Conservation (phyloP, 176 grass and related monocot species). For the Secale cereale region DNA sequence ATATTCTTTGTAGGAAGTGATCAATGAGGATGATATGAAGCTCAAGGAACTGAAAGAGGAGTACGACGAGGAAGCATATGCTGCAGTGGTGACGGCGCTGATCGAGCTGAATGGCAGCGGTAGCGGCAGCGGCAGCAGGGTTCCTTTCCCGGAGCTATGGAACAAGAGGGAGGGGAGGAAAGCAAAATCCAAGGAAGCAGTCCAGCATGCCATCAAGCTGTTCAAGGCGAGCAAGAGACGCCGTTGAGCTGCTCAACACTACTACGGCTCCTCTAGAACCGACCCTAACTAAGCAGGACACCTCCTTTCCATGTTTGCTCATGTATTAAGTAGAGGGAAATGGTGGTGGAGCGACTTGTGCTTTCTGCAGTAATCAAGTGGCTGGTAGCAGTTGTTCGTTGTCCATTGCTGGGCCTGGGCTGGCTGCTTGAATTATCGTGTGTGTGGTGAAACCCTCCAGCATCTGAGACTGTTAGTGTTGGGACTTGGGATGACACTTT, state of each 20-base stretch:
- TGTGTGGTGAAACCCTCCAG: neutral
- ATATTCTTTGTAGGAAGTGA: conserved; percentile 39
- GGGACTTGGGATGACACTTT: neutral
- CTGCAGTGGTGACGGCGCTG: conserved; percentile 46
- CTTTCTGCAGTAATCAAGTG: neutral
- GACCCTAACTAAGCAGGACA: neutral
- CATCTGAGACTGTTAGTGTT: neutral
- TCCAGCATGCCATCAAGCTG: conserved; percentile 28
- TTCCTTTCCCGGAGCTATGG: conserved; percentile 52
- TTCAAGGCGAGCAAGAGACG: conserved; percentile 30
- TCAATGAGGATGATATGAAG: conserved; percentile 55
- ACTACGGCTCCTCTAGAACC: neutral
- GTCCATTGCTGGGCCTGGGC: neutral
- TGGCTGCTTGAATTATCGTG: neutral
- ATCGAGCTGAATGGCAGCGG: conserved; percentile 42
- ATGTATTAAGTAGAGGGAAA: neutral
- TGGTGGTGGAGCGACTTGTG: neutral
- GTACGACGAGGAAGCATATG: conserved; percentile 37
- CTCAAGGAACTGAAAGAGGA: conserved; percentile 48
- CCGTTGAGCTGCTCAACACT: conserved; percentile 15
- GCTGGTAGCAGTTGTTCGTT: neutral
- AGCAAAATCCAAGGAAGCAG: conserved; percentile 33
- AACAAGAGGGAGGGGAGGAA: conserved; percentile 43
- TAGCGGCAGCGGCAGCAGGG: conserved; percentile 3
- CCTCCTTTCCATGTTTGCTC: neutral